Conservation (phyloP, 2,329 filamentous ascomycete genomes). For the Fusarium sp. region DNA sequence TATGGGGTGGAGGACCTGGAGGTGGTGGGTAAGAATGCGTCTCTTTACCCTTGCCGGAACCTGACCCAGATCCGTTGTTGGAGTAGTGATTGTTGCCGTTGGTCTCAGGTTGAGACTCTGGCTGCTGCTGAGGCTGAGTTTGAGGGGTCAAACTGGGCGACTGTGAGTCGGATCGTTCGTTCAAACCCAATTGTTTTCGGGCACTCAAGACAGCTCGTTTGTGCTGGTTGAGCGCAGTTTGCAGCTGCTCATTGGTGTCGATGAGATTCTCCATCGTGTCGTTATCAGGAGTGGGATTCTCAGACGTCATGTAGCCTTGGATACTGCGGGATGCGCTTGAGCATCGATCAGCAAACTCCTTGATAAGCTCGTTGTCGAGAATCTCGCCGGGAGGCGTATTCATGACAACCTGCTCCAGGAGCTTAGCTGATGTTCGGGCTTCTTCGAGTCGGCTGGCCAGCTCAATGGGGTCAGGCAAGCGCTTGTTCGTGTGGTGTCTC, state of each 20-base stretch:
- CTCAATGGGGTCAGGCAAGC: conserved; percentile 76
- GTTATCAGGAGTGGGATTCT: conserved; percentile 85
- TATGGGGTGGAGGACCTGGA: conserved; percentile 38
- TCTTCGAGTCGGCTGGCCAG: conserved; percentile 87
- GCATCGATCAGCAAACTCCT: conserved; percentile 91
- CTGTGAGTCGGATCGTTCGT: conserved; percentile 43
- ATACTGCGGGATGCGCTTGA: conserved; percentile 82
- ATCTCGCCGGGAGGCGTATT: conserved; percentile 83
- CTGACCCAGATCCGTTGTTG: conserved; percentile 24
- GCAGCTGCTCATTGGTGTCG: conserved; percentile 92
- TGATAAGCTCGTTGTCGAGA: conserved; percentile 85
- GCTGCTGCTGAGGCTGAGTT: conserved; percentile 20
- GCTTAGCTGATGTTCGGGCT: conserved; percentile 87
- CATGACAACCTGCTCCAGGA: conserved; percentile 91
- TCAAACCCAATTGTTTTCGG: conserved; percentile 62
- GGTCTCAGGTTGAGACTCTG: conserved; percentile 10
- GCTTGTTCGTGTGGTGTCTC: conserved; percentile 58
- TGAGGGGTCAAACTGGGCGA: conserved; percentile 43
- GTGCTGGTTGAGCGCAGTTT: conserved; percentile 83
- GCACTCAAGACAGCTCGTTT: conserved; percentile 79
- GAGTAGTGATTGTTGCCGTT: conserved; percentile 47
- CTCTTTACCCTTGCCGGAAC: conserved; percentile 49
- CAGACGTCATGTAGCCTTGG: conserved; percentile 84
- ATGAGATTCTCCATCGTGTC: conserved; percentile 94
- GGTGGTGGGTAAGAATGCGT: conserved; percentile 42